Percentiles rank a stretch among this genome's conserved stretches.
Evolutionary conservation across 345 rosid species (phyloP).

Genomic region (Gossypium sturtianum): DNA sequence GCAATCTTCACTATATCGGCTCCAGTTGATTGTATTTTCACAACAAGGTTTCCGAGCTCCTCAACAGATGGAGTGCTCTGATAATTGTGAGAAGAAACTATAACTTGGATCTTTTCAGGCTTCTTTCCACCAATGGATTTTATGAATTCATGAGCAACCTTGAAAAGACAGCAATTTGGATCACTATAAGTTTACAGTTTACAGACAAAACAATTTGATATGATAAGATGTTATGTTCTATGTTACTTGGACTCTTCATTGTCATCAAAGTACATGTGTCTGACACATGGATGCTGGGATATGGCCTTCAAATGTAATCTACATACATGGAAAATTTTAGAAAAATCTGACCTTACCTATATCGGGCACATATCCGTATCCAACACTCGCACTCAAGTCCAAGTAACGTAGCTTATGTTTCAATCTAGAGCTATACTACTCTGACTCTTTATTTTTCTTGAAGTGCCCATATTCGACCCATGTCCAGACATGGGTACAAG

Average conservation of each 20-base stretch:
- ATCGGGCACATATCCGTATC: too few species aligned
- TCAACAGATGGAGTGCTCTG: conserved; percentile 73
- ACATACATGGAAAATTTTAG: too few species aligned
- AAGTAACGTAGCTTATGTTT: neutral
- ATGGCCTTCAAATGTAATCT: neutral
- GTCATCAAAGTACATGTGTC: neutral
- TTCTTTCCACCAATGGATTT: conserved; percentile 54
- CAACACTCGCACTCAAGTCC: too few species aligned
- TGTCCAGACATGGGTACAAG: neutral
- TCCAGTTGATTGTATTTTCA: conserved; percentile 64
- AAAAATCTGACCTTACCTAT: too few species aligned
- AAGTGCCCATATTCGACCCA: neutral
- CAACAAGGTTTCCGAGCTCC: conserved; percentile 72
- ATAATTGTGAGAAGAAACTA: conserved; percentile 91
- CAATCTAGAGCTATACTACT: neutral
- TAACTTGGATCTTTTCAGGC: conserved; percentile 59
- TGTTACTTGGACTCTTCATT: neutral
- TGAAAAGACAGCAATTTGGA: conserved; percentile 12
- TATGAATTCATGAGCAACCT: conserved; percentile 74
- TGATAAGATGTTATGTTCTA: neutral
- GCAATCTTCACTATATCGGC: conserved; percentile 94
- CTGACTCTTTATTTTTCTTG: neutral
- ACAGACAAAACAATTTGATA: neutral
- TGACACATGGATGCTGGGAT: neutral
- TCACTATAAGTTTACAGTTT: neutral